These are phyloP conservation scores for Psilocybe cubensis DNA, from an alignment of 768 basidiomycete species.

Conservation along the genomic window DNA sequence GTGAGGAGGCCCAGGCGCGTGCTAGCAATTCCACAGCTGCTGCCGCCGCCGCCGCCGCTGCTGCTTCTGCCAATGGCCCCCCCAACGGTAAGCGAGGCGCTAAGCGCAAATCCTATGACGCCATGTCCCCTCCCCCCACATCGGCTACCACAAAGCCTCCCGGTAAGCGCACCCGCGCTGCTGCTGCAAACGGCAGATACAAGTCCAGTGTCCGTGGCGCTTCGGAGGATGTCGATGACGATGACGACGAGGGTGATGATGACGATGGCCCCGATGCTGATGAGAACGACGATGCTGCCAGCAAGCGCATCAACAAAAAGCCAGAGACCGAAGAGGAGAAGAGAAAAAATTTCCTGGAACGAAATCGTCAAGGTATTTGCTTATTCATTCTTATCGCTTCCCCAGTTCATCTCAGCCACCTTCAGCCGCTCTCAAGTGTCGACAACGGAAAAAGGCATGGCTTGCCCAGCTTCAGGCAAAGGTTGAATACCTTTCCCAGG, in stretches of 20 bases:
- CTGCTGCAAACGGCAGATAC: conserved; percentile 30
- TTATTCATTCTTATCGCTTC: neutral
- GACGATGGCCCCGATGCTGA: conserved; percentile 46
- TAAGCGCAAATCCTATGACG: conserved; percentile 74
- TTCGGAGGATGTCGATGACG: conserved; percentile 39
- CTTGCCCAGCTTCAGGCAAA: conserved; percentile 89
- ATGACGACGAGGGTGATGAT: conserved; percentile 42
- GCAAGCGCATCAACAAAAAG: conserved; percentile 54
- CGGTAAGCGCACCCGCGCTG: conserved; percentile 45
- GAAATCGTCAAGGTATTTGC: conserved; percentile 90
- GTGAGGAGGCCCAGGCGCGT: conserved; percentile 83
- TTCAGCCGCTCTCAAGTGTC: conserved; percentile 95
- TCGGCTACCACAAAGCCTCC: conserved; percentile 27
- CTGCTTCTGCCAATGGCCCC: conserved; percentile 33
- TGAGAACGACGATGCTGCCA: conserved; percentile 26
- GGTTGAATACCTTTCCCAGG: conserved; percentile 88
- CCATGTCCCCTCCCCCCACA: conserved; percentile 37
- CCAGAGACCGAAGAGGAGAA: conserved; percentile 99
- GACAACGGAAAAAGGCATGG: conserved; percentile 99
- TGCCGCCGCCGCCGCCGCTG: conserved; percentile 31
- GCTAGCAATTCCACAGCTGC: conserved; percentile 40
- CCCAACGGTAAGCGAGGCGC: conserved; percentile 53
- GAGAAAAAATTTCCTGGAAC: conserved; percentile 92
- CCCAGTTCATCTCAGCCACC: conserved; percentile 1
- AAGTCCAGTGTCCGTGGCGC: conserved; percentile 36